These are phyloP conservation scores for Trichoderma sp. DNA, from an alignment of 2,329 filamentous ascomycete species.

Conservation along the genomic window DNA sequence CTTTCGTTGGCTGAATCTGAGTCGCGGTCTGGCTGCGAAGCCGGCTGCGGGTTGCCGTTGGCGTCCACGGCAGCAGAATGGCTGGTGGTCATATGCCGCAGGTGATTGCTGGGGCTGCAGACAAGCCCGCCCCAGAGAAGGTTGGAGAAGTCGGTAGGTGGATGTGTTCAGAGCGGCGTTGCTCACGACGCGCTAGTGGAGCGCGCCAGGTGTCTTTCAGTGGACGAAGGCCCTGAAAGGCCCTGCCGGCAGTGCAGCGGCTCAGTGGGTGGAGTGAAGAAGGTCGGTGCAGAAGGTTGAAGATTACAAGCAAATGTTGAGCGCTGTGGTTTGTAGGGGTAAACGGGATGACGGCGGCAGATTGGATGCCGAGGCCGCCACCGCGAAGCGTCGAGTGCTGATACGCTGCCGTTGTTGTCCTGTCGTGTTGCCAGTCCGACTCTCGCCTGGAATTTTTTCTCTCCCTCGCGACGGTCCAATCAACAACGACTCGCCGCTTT, in stretches of 20 bases:
- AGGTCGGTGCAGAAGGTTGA: not conserved
- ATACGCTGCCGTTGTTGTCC: not conserved
- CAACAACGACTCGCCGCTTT: not conserved
- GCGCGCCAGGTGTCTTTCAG: slow-evolving; percentile 15
- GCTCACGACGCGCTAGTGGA: slow-evolving; percentile 15
- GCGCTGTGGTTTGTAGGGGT: not conserved
- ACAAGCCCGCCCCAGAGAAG: slow-evolving; percentile 13
- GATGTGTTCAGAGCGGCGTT: not conserved
- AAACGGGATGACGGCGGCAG: not conserved
- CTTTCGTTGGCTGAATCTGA: slow-evolving; percentile 16
- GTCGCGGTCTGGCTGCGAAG: slow-evolving; percentile 18
- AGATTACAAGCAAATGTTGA: not conserved
- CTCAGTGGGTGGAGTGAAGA: slow-evolving; percentile 4
- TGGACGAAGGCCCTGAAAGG: slow-evolving; percentile 11
- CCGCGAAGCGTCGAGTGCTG: slow-evolving; percentile 5
- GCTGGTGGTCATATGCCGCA: slow-evolving; percentile 23
- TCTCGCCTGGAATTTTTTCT: not conserved
- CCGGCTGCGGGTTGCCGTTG: slow-evolving; percentile 16
- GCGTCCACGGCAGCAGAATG: slow-evolving; percentile 20
- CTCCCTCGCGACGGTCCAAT: slow-evolving; percentile 11
- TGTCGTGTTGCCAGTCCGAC: not conserved
- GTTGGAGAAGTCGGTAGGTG: not conserved
- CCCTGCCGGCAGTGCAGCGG: slow-evolving; percentile 10
- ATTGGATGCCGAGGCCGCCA: slow-evolving; percentile 15
- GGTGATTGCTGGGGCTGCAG: slow-evolving; percentile 5